Evolutionary conservation across 306 rosid species (phyloP), one percentile per base, ranked within the genome.

Genomic region (Begonia fuchsioides): DNA sequence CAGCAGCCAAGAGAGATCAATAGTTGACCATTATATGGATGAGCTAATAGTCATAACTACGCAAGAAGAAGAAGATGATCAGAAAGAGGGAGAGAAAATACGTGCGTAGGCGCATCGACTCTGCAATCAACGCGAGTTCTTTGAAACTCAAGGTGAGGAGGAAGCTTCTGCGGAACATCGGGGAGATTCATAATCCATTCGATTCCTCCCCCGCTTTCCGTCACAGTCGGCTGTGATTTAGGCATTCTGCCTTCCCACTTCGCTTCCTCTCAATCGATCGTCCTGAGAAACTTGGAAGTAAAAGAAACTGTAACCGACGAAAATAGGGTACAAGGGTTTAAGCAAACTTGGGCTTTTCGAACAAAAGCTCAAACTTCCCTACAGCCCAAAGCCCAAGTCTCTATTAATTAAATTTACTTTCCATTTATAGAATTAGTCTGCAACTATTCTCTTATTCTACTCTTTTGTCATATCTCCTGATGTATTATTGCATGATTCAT

Each of bases 71-170:
- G 20, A 12, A 43, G 18, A 44, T 3, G 6, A 56, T 11, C 43
- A 9, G 17, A 13, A n/a, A 49, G 10, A 44, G 18, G n/a, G n/a
- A 41, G 1, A 8, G 45, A 38, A 15, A 15, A 15, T 53, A 69
- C 79, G 39, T 73, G 66, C 68, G 61, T 53, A 15, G 75, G 79
- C 45, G 79, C 75, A 51, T 73, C 79, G 39, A 57, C 66, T 38
- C 61, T 73, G 68, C 75, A 73, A 7, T 73, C 66, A 47, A 68
- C 75, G n/a, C 75, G 79, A 8, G 79, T 68, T 53, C 75, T 60
- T 61, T 68, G 75, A 13, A 68, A 61, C 9, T 68, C 72, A 11
- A 73, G 17, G 38, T 68, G 68, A 0, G 72, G 53, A 10, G 79
- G 75, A 12, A 73, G 68, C 19, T 65, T 57, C 54, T 53, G 64